These are phyloP conservation scores for Salvia miltiorrhiza DNA, from an alignment of 257 asterid species.

Conservation along the genomic window DNA sequence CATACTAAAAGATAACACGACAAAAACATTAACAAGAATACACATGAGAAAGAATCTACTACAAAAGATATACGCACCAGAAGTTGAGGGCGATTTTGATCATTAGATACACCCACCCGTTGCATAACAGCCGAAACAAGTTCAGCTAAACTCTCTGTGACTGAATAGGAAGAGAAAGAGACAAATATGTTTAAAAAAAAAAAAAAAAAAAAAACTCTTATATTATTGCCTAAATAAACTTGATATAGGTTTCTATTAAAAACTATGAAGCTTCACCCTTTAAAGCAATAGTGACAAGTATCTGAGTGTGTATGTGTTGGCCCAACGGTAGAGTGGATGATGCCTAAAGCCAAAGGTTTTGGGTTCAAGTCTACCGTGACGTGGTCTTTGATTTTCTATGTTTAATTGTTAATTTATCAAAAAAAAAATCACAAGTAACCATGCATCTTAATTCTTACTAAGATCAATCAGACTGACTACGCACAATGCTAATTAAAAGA, in stretches of 20 bases:
- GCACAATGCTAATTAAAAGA: background rate
- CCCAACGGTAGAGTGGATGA: too few relatives aligned
- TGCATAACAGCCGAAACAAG: conserved; percentile 74
- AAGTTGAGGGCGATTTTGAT: conserved; percentile 61
- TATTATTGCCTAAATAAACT: background rate
- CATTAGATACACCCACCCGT: conserved; percentile 57
- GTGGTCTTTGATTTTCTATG: too few relatives aligned
- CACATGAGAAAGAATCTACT: background rate
- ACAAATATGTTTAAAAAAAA: conserved; percentile 7
- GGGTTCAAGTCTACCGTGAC: too few relatives aligned
- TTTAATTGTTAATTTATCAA: too few relatives aligned
- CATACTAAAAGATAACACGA: conserved; percentile 50
- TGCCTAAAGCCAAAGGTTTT: too few relatives aligned
- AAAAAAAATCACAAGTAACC: too few relatives aligned
- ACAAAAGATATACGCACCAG: conserved; percentile 56
- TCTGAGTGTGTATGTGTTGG: too few relatives aligned
- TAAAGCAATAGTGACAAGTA: background rate
- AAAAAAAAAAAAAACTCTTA: background rate
- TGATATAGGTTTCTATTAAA: background rate
- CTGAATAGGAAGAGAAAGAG: conserved; percentile 33
- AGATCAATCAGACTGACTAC: background rate
- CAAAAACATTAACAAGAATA: conserved; percentile 9
- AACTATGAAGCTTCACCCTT: background rate
- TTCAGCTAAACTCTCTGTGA: conserved; percentile 70
- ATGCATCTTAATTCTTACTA: background rate